These are phyloP conservation scores for Parathielavia hyrcaniae DNA, from an alignment of 495 filamentous ascomycete genomes.

Conservation along the genomic window DNA sequence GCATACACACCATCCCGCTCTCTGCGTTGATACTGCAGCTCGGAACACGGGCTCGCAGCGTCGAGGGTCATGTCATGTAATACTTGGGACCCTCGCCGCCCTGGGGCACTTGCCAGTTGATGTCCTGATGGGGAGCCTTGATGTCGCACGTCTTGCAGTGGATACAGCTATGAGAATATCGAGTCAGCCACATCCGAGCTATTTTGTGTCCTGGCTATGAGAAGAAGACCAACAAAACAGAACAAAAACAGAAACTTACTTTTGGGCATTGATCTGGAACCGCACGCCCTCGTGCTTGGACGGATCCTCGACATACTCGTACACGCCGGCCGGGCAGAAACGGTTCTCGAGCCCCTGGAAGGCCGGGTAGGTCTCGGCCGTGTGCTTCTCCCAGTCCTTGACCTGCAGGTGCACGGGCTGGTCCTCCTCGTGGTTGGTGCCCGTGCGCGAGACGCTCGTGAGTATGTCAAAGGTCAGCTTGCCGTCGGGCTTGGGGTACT, in stretches of 20 bases:
- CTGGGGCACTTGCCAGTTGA: conserved; percentile 93
- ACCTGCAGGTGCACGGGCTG: conserved; percentile 95
- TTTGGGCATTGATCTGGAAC: conserved; percentile 97
- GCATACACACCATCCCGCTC: background rate
- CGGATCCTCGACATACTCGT: conserved; percentile 94
- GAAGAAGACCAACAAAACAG: background rate
- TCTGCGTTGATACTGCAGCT: background rate
- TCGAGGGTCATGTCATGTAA: conserved; percentile 63
- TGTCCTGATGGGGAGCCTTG: conserved; percentile 92
- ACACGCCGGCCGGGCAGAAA: conserved; percentile 99
- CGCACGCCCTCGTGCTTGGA: conserved; percentile 74
- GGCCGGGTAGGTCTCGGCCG: conserved; percentile 68
- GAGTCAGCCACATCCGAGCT: conserved; percentile 3
- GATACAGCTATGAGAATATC: conserved; percentile 62
- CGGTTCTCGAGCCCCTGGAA: conserved; percentile 93
- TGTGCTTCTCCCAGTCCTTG: conserved; percentile 87
- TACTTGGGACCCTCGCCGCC: conserved; percentile 97
- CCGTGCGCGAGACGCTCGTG: conserved; percentile 86
- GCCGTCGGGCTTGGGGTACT: conserved; percentile 94
- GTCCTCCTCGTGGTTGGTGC: conserved; percentile 98
- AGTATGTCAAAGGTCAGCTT: conserved; percentile 92
- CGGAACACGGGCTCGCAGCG: too few relatives aligned
- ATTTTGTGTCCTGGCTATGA: background rate
- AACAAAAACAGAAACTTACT: conserved; percentile 58
- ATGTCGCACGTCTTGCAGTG: conserved; percentile 99